Percentiles rank a stretch among this genome's conserved stretches.
These are phyloP conservation scores for Ophiostoma sp. DNA, from an alignment of 2,329 filamentous ascomycete species.

Conservation along the genomic window DNA sequence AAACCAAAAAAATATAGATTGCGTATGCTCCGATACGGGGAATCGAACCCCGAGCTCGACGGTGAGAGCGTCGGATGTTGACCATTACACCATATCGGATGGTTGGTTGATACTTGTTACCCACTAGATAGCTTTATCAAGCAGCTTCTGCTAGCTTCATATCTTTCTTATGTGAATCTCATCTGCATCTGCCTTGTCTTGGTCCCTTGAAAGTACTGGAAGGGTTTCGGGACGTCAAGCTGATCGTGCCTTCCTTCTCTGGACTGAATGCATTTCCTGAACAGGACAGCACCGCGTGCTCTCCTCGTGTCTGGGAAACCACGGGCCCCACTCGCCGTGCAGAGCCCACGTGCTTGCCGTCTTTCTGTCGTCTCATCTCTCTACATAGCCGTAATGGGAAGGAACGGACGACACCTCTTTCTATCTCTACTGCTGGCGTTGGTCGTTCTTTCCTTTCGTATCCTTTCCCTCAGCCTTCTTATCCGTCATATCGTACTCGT, in stretches of 20 bases:
- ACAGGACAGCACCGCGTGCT: not conserved
- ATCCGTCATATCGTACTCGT: too few relatives aligned
- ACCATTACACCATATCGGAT: conserved; percentile 26
- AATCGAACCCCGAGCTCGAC: conserved; percentile 26
- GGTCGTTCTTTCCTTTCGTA: not conserved
- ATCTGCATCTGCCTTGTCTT: not conserved
- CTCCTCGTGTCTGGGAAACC: not conserved
- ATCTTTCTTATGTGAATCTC: not conserved
- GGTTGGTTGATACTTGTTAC: not conserved
- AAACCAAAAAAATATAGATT: conserved; percentile 6
- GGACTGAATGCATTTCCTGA: not conserved
- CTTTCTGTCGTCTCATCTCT: not conserved
- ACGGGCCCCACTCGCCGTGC: not conserved
- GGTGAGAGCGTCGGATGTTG: conserved; percentile 26
- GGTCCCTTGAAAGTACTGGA: not conserved
- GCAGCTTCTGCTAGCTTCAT: not conserved
- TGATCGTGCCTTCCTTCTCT: not conserved
- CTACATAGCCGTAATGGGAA: not conserved
- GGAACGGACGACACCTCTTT: not conserved
- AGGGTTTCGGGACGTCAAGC: not conserved
- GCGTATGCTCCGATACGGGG: conserved; percentile 24
- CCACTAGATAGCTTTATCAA: not conserved
- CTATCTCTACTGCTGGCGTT: too few relatives aligned
- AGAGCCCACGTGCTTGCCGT: not conserved
- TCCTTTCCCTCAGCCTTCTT: not conserved